Base-by-base conservation (phyloP, 495 filamentous ascomycete species). In the Xylaria bambusicola region DNA sequence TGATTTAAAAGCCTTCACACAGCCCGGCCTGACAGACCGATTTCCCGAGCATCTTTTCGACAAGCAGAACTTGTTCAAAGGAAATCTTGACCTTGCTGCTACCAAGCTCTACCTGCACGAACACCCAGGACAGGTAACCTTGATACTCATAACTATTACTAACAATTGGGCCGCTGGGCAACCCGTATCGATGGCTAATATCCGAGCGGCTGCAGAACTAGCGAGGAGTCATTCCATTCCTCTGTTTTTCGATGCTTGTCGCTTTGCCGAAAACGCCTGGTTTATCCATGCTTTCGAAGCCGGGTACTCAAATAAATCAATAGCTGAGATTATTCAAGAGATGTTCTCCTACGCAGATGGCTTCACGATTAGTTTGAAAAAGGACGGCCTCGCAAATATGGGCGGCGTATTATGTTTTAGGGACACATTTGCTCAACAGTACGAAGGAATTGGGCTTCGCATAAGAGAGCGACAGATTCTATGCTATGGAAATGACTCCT, bases 331-430 rank as follows among this genome's bases (percentile, higher is more conserved):
- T 13, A 38, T 60, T 7, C 48, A 52, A 8, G 47, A 60, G 15
- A 60, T 60, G 57, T 60, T 60, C 26, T 44, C 57, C 0, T 60
- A 60, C 20, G 57, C 27, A 18, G 57, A 60, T n/a, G 57, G 56
- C 13, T 60, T 60, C 15, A 52, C 45, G 1, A 44, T 60, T 8
- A 52, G 48, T 7, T 15, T 60, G 3, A 60, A 60, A 31, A 60
- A 60, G 24, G 57, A 60, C 15, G 57, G 57, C 6, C 57, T 60
- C 17, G 44, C 57, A 2, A 60, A 52, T 29, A 60, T 60, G 57
- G 56, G 57, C 2, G 57, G 57, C 13, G 49, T 47, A 10, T 47
- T 60, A 10, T 27, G 57, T n/a, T 45, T 60, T 6, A 44, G 36
- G 13, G 57, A 60, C 17, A 12, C 52, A 36, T 52, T 60, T 29